phyloP scores from a whole-genome alignment of 1,284 basidiomycete genomes.

The Irpex rosettiformis region DNA sequence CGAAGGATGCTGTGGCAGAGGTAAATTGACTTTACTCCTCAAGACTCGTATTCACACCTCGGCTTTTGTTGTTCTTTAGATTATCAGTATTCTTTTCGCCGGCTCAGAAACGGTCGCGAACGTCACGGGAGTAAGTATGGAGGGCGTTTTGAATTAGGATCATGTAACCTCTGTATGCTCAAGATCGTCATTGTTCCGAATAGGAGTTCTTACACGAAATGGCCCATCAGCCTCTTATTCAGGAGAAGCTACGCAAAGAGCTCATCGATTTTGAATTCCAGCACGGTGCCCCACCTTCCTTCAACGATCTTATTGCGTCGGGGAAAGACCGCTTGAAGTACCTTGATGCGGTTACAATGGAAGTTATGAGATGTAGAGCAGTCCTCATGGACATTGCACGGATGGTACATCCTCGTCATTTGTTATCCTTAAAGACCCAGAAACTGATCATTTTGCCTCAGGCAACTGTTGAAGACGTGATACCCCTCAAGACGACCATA shows the following conservation, averaged over 20 bases:
- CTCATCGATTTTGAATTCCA: background rate
- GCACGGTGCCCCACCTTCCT: background rate
- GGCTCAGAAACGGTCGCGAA: background rate
- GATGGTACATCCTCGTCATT: background rate
- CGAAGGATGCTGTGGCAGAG: background rate
- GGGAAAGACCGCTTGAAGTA: background rate
- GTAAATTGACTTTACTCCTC: background rate
- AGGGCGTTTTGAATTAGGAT: too few relatives aligned
- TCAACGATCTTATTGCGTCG: background rate
- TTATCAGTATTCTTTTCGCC: background rate
- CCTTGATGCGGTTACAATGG: background rate
- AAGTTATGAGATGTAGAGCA: background rate
- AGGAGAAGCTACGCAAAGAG: background rate
- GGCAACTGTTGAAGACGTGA: background rate
- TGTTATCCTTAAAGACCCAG: too few relatives aligned
- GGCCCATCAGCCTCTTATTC: background rate
- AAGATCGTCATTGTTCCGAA: background rate
- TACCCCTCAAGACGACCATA: background rate
- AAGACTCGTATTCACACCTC: background rate
- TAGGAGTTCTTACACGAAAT: background rate
- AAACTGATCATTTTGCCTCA: background rate
- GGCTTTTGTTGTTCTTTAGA: background rate
- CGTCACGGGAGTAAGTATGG: background rate
- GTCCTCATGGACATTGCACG: background rate
- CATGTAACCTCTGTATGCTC: background rate